Base-by-base conservation (phyloP, 1,284 basidiomycete genomes). In the Tremellales sp. region DNA sequence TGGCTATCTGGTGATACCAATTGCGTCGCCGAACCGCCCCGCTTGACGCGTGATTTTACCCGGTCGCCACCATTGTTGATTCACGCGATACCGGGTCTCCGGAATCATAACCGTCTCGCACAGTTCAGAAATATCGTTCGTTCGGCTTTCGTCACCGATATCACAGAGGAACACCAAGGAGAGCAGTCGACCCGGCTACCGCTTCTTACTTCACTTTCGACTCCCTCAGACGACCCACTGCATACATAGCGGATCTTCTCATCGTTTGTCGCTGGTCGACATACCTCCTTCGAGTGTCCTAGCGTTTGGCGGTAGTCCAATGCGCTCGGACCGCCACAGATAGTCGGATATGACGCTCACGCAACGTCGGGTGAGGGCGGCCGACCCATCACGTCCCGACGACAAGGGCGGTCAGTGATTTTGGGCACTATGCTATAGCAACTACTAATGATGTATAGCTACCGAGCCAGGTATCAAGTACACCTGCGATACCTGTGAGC, bases 401-500 rank as follows among this genome's bases (percentile, higher is more conserved):
- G 65, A 64, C 25, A 55, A 65, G 24, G 57, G 56, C 27, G 61
- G 72, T 72, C 42, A 63, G 68, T 46, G 11, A n/a, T 15, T 12
- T 11, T 17, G 42, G 17, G 37, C 8, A 41, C 25, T 21, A n/a
- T 12, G 13, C 12, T 10, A n/a, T 27, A 26, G 6, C 19, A 22
- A 35, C n/a, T n/a, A n/a, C n/a, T 25, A 23, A 51, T 59, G 40
- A 53, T 44, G 13, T 21, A n/a, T 48, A 68, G 70, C 64, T 23
- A 68, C 64, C 13, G 70, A 72, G 45, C 66, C 68, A 26, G 71
- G 71, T 4, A 67, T 73, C 59, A 73, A 75, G 56, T 69, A 72
- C 56, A 74, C 73, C 15, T 76, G 73, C 53, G 74, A 76, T 56
- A 65, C 68, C 45, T 76, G 74, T 66, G 46, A 53, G 61, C 61